These are phyloP conservation scores for Ophryocystis elektroscirrha DNA, from an alignment of 169 alveolate species.

Conservation along the genomic window DNA sequence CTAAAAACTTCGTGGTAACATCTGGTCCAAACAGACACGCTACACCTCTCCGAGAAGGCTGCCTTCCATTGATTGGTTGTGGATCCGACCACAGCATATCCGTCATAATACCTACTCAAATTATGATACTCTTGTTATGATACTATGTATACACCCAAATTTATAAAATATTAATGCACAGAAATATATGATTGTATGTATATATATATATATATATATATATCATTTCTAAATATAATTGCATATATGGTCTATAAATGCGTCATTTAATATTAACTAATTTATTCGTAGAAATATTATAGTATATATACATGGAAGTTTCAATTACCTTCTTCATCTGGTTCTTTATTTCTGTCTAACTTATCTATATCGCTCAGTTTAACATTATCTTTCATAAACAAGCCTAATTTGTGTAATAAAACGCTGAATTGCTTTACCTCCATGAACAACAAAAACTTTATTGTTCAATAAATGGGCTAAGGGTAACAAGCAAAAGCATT, in stretches of 20 bases:
- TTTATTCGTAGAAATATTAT: not conserved
- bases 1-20: slow-evolving; percentile 68
- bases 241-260: too few relatives aligned
- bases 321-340: slow-evolving; percentile 65
- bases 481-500: slow-evolving; percentile 83
- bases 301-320: not conserved
- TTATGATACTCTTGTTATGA: not conserved
- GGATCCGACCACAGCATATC: slow-evolving; percentile 97
- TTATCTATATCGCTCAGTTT: slow-evolving; percentile 67
- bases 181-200: too few relatives aligned
- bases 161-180: too few relatives aligned
- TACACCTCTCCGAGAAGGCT: slow-evolving; percentile 89
- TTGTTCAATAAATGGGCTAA: slow-evolving; percentile 78
- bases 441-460: slow-evolving; percentile 83
- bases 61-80: slow-evolving; percentile 67
- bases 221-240: too few relatives aligned
- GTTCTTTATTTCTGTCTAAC: slow-evolving; percentile 73
- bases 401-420: slow-evolving; percentile 20
- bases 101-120: slow-evolving; percentile 48
- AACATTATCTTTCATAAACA: slow-evolving; percentile 75
- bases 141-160: not conserved
- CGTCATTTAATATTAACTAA: too few relatives aligned
- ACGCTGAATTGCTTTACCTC: slow-evolving; percentile 40
- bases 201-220: too few relatives aligned
- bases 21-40: slow-evolving; percentile 68